A percentile compares a stretch with the other conserved stretches of the same genome.
These are phyloP conservation scores for Moricandia arvensis DNA, from an alignment of 345 rosid genomes.

Conservation along the genomic window DNA sequence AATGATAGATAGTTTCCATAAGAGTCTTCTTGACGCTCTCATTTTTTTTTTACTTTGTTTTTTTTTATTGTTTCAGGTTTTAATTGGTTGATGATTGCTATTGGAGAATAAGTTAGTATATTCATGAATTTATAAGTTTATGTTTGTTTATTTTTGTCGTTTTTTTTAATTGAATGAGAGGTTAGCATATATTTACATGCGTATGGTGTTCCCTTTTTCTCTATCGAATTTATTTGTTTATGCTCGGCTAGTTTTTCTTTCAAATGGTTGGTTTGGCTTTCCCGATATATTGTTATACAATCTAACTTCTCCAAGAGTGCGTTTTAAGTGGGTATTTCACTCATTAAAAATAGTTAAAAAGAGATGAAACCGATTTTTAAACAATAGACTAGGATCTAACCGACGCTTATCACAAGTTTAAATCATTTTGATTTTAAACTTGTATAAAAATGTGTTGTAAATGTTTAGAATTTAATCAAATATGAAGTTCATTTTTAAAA, in stretches of 20 bases:
- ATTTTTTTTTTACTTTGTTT: background rate
- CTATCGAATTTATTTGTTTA: background rate
- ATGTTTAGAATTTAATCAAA: background rate
- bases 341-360: background rate
- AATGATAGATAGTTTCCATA: slow-evolving; percentile 29
- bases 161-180: slow-evolving; percentile 8
- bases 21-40: slow-evolving; percentile 20
- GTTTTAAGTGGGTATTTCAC: background rate
- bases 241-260: background rate
- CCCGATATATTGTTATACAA: background rate
- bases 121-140: slow-evolving; percentile 17
- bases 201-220: background rate
- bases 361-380: background rate
- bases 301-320: background rate
- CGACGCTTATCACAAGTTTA: background rate
- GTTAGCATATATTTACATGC: background rate
- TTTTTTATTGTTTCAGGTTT: background rate
- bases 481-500: too few relatives aligned
- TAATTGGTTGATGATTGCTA: slow-evolving; percentile 5
- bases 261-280: background rate
- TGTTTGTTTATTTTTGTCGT: slow-evolving; percentile 29
- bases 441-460: background rate
- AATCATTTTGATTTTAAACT: too few relatives aligned
- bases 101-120: background rate
- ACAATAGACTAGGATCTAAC: background rate